Base-by-base conservation (phyloP, 1,139 yeast genomes). In the Taiozyma sp. region DNA sequence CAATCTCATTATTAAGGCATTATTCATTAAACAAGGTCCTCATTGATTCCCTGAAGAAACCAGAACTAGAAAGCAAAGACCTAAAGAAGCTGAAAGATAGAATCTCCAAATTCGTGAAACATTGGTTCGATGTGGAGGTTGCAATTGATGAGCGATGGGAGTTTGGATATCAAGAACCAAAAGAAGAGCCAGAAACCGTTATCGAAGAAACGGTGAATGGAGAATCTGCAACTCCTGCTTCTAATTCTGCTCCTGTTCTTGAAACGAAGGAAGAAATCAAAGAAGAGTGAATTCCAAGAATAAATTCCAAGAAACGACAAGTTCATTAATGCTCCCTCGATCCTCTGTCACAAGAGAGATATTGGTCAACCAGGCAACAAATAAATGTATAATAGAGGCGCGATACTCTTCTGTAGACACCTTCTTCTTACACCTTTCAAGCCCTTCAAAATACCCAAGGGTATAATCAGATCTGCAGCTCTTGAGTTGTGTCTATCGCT, bases 1-100 rank as follows among this genome's bases (percentile, higher is more conserved):
- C 53, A 42, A 28, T 49, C 4, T 50, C 59, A 2, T 55, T 66
- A 16, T 46, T 71, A 10, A 63, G 61, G 44, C 55, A 64, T 5
- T 54, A 66, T 1, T 67, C 66, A 29, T 46, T 71, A 11, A 60
- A 60, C 41, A 68, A 65, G 42, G 55, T 69, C 3, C 50, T 70
- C 24, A 54, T 62, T 26, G 56, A 61, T 21, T 56, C 70, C 11
- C 55, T 70, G 47, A 66, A 60, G 45, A 68, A 68, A 51, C 72
- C 73, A 2, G 71, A 69, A 30, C 28, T 58, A 35, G 32, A 41
- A 2, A 42, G 54, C 6, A 58, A 53, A 35, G 54, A 53, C 2
- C 32, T 56, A 9, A 46, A 45, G 16, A 56, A 34, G 34, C 51
- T 51, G 8, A 54, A 62, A 48, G 26, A 49, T n/a, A 55, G 50